phyloP scores from a whole-genome alignment of 2,329 filamentous ascomycete species.

The Microdochium bolleyi region DNA sequence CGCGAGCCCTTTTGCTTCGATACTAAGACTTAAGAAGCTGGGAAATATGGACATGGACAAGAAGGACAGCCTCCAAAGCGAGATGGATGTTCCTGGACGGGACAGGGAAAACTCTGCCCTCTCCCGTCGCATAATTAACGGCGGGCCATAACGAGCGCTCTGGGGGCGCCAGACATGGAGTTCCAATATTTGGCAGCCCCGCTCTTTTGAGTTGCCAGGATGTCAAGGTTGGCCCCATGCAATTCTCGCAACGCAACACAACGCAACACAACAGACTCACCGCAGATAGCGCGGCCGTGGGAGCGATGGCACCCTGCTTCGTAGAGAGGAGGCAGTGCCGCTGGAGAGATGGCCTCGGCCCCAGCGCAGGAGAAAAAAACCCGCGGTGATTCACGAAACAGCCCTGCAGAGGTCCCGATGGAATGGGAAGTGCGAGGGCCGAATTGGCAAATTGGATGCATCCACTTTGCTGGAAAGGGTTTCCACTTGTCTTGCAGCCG shows the following conservation, averaged over 20 bases:
- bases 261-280: too few species aligned
- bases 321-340: background rate
- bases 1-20: too few species aligned
- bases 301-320: background rate
- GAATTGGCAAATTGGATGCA: background rate
- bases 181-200: background rate
- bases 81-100: background rate
- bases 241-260: background rate
- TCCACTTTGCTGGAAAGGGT: background rate
- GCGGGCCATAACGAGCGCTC: too few species aligned
- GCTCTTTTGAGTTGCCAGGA: background rate
- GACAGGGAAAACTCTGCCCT: background rate
- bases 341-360: too few species aligned
- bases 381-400: background rate
- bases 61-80: too few species aligned
- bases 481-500: background rate
- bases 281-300: too few species aligned
- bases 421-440: background rate
- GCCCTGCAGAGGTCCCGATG: background rate
- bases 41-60: too few species aligned
- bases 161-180: background rate
- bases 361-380: background rate
- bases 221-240: background rate
- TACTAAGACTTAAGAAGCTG: too few species aligned
- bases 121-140: background rate